Evolutionary conservation across 192 early-diverging fungal species (phyloP).

Genomic region (Coemansia sp.): DNA sequence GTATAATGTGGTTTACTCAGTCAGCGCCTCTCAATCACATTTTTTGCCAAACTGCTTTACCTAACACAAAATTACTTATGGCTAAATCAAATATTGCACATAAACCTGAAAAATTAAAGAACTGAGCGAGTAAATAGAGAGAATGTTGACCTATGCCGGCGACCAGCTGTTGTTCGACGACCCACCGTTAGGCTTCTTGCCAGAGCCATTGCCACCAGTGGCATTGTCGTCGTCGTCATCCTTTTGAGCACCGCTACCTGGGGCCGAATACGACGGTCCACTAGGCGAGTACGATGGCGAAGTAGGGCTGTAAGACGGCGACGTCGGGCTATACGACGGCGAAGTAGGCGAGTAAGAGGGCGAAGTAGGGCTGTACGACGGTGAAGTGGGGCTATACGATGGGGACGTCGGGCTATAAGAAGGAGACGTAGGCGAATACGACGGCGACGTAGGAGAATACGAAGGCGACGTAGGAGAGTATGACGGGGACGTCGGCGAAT

Average conservation of each 20-base stretch:
- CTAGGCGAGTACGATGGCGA: constrained; percentile 59
- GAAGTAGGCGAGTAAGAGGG: constrained; percentile 67
- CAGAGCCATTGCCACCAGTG: constrained; percentile 16
- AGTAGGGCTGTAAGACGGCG: constrained; percentile 75
- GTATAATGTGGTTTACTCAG: not conserved
- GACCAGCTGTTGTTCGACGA: constrained; percentile 42
- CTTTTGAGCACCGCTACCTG: constrained; percentile 1
- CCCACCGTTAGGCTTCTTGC: constrained; percentile 11
- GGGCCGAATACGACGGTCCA: constrained; percentile 10
- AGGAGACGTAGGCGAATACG: constrained; percentile 75
- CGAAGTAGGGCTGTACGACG: constrained; percentile 75
- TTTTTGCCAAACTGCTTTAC: not conserved
- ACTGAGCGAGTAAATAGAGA: not conserved
- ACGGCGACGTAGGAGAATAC: constrained; percentile 60
- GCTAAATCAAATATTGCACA: not conserved
- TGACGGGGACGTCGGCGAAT: constrained; percentile 65
- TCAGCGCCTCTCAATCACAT: not conserved
- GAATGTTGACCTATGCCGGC: constrained; percentile 23
- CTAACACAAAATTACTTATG: not conserved
- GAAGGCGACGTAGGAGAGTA: constrained; percentile 72
- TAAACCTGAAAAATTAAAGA: not conserved
- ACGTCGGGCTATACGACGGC: constrained; percentile 55
- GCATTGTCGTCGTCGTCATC: constrained; percentile 19
- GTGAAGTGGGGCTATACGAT: constrained; percentile 71
- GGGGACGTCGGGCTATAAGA: constrained; percentile 80